Percentiles rank a stretch among this genome's conserved stretches.
Conservation (phyloP, 306 rosid genomes). For the Calophaca sinica region DNA sequence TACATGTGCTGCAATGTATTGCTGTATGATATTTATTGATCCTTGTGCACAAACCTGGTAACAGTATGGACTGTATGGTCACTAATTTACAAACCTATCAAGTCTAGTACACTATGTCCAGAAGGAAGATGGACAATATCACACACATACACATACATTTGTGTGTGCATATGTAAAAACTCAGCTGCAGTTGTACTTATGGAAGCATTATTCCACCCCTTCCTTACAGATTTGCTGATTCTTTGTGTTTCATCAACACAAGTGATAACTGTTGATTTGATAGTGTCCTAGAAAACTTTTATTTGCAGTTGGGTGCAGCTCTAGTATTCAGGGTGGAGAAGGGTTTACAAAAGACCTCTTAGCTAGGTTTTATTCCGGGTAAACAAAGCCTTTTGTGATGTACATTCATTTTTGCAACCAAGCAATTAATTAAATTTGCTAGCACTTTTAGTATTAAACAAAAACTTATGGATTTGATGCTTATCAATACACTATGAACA, state of each 20-base stretch:
- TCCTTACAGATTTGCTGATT: constrained; percentile 7
- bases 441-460: neutral
- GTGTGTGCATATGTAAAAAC: constrained; percentile 21
- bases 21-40: constrained; percentile 50
- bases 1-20: constrained; percentile 42
- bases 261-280: neutral
- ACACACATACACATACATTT: neutral
- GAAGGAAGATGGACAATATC: neutral
- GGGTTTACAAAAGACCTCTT: neutral
- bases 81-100: constrained; percentile 31
- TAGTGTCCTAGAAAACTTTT: neutral
- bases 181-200: constrained; percentile 43
- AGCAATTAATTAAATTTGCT: too few relatives aligned
- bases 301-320: neutral
- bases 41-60: constrained; percentile 43
- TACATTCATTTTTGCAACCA: too few relatives aligned
- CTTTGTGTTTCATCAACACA: neutral
- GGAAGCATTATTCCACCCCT: too few relatives aligned
- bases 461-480: neutral
- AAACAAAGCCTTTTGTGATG: neutral
- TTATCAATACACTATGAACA: neutral
- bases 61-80: constrained; percentile 23
- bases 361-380: neutral
- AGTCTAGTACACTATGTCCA: constrained; percentile 32
- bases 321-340: neutral